These are phyloP conservation scores for Radiomyces spectabilis DNA, from an alignment of 192 early-diverging fungal genomes.

Conservation along the genomic window DNA sequence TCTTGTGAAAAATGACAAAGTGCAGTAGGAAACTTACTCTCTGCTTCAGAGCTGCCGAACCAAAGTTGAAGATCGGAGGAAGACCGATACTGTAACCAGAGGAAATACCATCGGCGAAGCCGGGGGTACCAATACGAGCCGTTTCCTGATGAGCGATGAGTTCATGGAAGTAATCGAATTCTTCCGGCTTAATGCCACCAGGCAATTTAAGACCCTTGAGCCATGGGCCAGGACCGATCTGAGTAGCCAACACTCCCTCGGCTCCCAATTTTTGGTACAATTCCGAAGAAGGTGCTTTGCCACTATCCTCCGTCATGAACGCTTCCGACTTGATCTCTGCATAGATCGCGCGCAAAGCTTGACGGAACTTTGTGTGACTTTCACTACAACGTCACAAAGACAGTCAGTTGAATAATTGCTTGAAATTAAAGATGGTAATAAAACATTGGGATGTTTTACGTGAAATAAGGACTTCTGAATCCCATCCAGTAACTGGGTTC, in stretches of 20 bases:
- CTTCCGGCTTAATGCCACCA: constrained; percentile 49
- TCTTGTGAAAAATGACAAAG: no score
- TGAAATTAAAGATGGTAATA: constrained; percentile 15
- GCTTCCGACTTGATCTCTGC: constrained; percentile 67
- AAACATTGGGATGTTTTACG: constrained; percentile 11
- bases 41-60: neutral
- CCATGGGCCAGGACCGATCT: constrained; percentile 52
- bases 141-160: constrained; percentile 63
- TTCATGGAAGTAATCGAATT: constrained; percentile 69
- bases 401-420: no score
- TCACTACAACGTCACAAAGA: constrained; percentile 67
- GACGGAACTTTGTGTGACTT: constrained; percentile 54
- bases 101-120: constrained; percentile 38
- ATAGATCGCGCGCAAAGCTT: constrained; percentile 56
- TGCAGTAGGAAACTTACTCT: no score
- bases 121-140: constrained; percentile 65
- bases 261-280: constrained; percentile 63
- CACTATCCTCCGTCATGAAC: constrained; percentile 65
- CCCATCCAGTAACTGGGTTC: constrained; percentile 62
- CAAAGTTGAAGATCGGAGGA: no score
- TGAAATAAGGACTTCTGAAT: constrained; percentile 26
- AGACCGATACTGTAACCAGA: no score
- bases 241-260: constrained; percentile 59
- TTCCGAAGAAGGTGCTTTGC: constrained; percentile 55
- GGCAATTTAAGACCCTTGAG: constrained; percentile 31